These are phyloP conservation scores for Backusella psychrophila DNA, from an alignment of 192 early-diverging fungal genomes.

Conservation along the genomic window DNA sequence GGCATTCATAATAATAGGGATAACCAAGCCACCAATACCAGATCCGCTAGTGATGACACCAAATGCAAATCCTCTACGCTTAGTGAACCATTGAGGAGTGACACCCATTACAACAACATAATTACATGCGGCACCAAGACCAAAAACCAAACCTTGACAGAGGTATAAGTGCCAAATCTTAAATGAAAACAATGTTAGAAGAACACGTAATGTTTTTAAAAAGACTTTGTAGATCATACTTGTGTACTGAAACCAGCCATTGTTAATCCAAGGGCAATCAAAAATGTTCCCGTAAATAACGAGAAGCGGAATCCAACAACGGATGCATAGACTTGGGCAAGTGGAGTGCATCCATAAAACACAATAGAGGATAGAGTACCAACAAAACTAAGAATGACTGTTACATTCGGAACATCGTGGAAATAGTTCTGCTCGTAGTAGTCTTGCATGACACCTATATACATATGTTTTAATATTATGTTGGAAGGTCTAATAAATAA, in stretches of 20 bases:
- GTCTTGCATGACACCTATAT: slow-evolving; percentile 30
- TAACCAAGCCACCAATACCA: slow-evolving; percentile 70
- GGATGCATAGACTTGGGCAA: slow-evolving; percentile 14
- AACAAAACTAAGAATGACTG: slow-evolving; percentile 20
- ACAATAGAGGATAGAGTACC: slow-evolving; percentile 13
- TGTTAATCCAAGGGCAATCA: slow-evolving; percentile 10
- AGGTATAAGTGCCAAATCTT: slow-evolving; percentile 55
- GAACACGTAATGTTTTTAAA: no score
- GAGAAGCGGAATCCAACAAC: neutral
- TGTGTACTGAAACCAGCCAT: slow-evolving; percentile 28
- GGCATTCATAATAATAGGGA: slow-evolving; percentile 52
- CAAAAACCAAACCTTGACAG: slow-evolving; percentile 56
- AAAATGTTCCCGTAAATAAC: neutral
- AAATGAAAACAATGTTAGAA: no score
- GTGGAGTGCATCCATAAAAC: slow-evolving; percentile 11
- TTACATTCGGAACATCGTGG: slow-evolving; percentile 3
- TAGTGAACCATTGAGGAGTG: slow-evolving; percentile 56
- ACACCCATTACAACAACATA: slow-evolving; percentile 26
- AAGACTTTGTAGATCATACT: neutral
- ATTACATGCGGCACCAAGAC: slow-evolving; percentile 35
- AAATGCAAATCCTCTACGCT: slow-evolving; percentile 50
- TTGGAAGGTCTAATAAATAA: no score
- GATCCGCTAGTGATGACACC: slow-evolving; percentile 58
- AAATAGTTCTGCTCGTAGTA: slow-evolving; percentile 29
- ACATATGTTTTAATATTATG: neutral